Conservation (phyloP, 2,329 filamentous ascomycete species). For the Thelonectria discophora region DNA sequence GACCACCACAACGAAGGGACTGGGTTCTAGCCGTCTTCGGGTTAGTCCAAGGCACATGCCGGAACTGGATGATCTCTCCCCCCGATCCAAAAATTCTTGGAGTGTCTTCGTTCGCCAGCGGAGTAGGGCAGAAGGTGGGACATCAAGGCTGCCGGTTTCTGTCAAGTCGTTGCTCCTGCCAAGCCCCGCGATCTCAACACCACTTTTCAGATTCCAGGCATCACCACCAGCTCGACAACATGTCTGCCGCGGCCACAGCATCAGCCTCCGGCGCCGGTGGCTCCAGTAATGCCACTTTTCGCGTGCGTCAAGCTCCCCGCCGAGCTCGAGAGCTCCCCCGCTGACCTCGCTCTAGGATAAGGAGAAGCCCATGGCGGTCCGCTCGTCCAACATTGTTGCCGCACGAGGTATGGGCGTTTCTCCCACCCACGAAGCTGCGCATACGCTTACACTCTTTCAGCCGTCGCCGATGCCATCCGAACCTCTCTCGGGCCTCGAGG, state of each 20-base stretch:
- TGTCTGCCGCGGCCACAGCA: slow-evolving; percentile 54
- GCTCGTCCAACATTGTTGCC: slow-evolving; percentile 95
- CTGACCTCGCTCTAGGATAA: slow-evolving; percentile 69
- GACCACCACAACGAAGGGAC: slow-evolving; percentile 38
- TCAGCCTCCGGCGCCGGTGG: slow-evolving; percentile 46
- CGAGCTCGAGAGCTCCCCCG: slow-evolving; percentile 49
- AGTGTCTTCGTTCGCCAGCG: slow-evolving; percentile 42
- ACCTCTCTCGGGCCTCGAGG: slow-evolving; percentile 95
- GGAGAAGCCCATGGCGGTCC: slow-evolving; percentile 98
- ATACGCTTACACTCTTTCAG: slow-evolving; percentile 55
- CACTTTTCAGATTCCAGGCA: slow-evolving; percentile 38
- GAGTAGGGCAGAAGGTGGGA: slow-evolving; percentile 54
- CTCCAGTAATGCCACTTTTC: slow-evolving; percentile 64
- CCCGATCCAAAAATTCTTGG: slow-evolving; percentile 54
- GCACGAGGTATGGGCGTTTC: slow-evolving; percentile 76
- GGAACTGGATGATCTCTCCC: slow-evolving; percentile 52
- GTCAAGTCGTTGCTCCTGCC: slow-evolving; percentile 44
- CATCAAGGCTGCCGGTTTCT: slow-evolving; percentile 48
- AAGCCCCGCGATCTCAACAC: slow-evolving; percentile 45
- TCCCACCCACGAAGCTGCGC: slow-evolving; percentile 6
- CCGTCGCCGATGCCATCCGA: slow-evolving; percentile 96
- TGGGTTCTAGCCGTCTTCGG: slow-evolving; percentile 38
- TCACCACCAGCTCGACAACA: slow-evolving; percentile 46
- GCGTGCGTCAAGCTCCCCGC: slow-evolving; percentile 55
- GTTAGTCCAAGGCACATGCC: slow-evolving; percentile 40